Percentiles rank a stretch among this genome's conserved stretches.
Evolutionary conservation across 768 basidiomycete species (phyloP).

Genomic region (Galerina sulciceps): DNA sequence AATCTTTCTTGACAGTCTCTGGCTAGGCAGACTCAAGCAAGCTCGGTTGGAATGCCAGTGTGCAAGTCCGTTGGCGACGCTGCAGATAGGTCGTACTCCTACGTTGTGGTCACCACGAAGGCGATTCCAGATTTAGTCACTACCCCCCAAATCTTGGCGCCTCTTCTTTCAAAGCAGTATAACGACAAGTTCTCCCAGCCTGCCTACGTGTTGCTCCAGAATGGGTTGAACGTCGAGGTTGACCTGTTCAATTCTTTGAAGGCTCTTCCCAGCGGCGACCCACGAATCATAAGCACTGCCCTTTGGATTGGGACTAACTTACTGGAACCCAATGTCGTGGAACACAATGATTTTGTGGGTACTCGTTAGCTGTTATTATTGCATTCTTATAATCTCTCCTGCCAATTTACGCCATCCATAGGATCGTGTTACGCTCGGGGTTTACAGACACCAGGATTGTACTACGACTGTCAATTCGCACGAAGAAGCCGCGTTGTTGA

Average conservation of each 20-base stretch:
- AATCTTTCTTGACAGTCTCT: background rate
- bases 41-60: conserved; percentile 43
- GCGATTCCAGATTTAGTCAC: conserved; percentile 67
- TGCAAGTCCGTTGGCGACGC: conserved; percentile 63
- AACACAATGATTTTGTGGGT: conserved; percentile 57
- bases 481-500: conserved; percentile 43
- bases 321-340: conserved; percentile 47
- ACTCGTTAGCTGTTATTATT: background rate
- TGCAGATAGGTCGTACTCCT: conserved; percentile 60
- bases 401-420: background rate
- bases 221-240: conserved; percentile 72
- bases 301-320: conserved; percentile 60
- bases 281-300: conserved; percentile 58
- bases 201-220: conserved; percentile 68
- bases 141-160: conserved; percentile 59
- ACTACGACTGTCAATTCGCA: conserved; percentile 44
- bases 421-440: conserved; percentile 40
- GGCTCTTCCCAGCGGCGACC: conserved; percentile 42
- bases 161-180: conserved; percentile 56
- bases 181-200: conserved; percentile 51
- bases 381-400: background rate
- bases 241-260: conserved; percentile 62
- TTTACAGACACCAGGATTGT: conserved; percentile 51
- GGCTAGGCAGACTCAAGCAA: background rate
- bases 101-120: conserved; percentile 73